Evolutionary conservation across 805 yeast species (phyloP), one percentile per base, ranked within the genome.

Genomic region (Wickerhamiella domercqiae): DNA sequence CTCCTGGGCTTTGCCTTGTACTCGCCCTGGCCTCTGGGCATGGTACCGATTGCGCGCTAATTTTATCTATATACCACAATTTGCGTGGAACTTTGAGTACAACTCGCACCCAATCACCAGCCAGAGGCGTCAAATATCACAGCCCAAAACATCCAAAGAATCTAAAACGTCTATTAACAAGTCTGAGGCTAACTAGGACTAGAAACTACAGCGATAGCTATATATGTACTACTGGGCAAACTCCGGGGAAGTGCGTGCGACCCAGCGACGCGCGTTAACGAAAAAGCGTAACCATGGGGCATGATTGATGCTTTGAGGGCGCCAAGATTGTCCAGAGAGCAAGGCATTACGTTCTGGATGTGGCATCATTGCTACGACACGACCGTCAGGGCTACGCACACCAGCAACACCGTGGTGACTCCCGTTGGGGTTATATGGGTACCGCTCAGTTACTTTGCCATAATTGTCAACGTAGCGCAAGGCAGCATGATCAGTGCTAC

Each of bases 311-410:
- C 35, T 36, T 11, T 36, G 40, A 35, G 96, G 95, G 55, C 82
- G 81, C 75, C 82, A 87, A 3, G 96, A 83, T 63, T 87, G 87
- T 39, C 93, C 66, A 59, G 81, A 94, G 54, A 76, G 66, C 63
- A 95, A 71, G 40, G 76, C 68, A 36, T 81, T 90, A 64, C 98
- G 81, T 63, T 90, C 98, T 18, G 98, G 98, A 59, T 90, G 98
- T 34, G 98, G 98, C 98, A 90, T 90, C 84, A 90, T 73, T 3
- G 96, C 96, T 51, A 90, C 66, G 3, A 90, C 96, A 59, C 98
- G 76, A 46, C 97, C 97, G 54, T 81, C 83, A 37, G 83, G 82
- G 38, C 86, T 74, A 45, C 78, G 68, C 39, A 90, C 73, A 67
- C 96, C 98, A 28, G 95, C 79, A 50, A 90, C 81, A 61, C 94